Evolutionary conservation across 2,329 filamentous ascomycete species (phyloP).

Genomic region (Cryphonectria naterciae): DNA sequence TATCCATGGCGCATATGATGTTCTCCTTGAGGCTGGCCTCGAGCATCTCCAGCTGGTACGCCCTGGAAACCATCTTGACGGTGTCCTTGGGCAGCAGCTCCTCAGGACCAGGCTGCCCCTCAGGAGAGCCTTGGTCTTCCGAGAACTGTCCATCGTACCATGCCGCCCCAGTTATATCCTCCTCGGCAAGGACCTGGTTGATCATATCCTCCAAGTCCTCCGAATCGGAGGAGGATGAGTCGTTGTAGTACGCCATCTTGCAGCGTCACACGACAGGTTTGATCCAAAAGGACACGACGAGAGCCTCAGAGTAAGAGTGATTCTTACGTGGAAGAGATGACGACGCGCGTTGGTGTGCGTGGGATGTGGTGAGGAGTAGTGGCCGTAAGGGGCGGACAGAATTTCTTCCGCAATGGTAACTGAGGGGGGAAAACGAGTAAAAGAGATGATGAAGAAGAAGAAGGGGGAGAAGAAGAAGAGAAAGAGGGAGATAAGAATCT

Average conservation of each 20-base stretch:
- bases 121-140: neutral
- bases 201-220: conserved; percentile 66
- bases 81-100: conserved; percentile 2
- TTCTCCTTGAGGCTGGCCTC: conserved; percentile 70
- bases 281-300: neutral
- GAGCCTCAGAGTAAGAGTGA: neutral
- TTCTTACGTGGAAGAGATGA: conserved; percentile 2
- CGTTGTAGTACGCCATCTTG: conserved; percentile 26
- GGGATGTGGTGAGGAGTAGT: neutral
- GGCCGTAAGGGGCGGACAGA: neutral
- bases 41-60: conserved; percentile 79
- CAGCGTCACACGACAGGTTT: conserved; percentile 9
- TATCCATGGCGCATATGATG: conserved; percentile 79
- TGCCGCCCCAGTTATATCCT: conserved; percentile 11
- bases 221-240: conserved; percentile 12
- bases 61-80: conserved; percentile 51
- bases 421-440: neutral
- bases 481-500: neutral
- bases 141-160: conserved; percentile 8
- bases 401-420: neutral
- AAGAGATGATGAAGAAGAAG: neutral
- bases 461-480: neutral
- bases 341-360: conserved; percentile 3
- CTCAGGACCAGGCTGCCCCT: neutral
- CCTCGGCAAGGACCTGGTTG: conserved; percentile 79